Evolutionary conservation across 2,329 filamentous ascomycete genomes (phyloP), one percentile per base, ranked within the genome.

Genomic region (Ascochyta clinopodiicola): DNA sequence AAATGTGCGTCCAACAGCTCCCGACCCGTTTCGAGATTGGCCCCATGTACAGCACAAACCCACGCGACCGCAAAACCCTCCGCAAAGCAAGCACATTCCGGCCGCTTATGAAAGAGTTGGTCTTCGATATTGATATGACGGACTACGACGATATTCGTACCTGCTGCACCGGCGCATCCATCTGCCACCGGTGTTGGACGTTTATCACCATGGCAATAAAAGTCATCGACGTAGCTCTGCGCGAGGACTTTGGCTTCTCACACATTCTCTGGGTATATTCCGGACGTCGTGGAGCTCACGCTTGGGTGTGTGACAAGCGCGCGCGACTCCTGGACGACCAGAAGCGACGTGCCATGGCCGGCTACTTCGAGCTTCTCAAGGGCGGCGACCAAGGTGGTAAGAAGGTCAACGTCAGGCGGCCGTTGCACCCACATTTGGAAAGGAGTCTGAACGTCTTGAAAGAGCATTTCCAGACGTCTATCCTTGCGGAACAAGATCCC

Each of bases 231-330:
- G 83, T 86, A 12, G 92, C 93, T 0, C 77, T 99, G 65, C 84
- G 92, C 47, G 92, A 98, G 19, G 95, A 99, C 76, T 97, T 99
- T 78, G 95, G 93, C 40, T 99, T 97, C 78, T 88, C 90, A 72
- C 94, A 99, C 77, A 94, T 99, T 70, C 84, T 99, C 76, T 99
- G 95, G 95, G 93, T 99, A 6, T 99, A 99, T 77, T 99, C 95
- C 0, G 95, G 95, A 65, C 89, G 95, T 76, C 87, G 95, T 83
- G 95, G 95, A 79, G 93, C 91, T 27, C 95, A 99, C 86, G 95
- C 95, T 6, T 99, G 95, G 95, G 90, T 99, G 10, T 98, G 94
- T 73, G 95, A 99, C 75, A 91, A 89, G 71, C 88, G 88, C 53
- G 95, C 93, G 0, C 86, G 95, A 53, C 83, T 83, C 31, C 85